Evolutionary conservation across 495 filamentous ascomycete genomes (phyloP), one percentile per base, ranked within the genome.

Genomic region (Neurospora sp.): DNA sequence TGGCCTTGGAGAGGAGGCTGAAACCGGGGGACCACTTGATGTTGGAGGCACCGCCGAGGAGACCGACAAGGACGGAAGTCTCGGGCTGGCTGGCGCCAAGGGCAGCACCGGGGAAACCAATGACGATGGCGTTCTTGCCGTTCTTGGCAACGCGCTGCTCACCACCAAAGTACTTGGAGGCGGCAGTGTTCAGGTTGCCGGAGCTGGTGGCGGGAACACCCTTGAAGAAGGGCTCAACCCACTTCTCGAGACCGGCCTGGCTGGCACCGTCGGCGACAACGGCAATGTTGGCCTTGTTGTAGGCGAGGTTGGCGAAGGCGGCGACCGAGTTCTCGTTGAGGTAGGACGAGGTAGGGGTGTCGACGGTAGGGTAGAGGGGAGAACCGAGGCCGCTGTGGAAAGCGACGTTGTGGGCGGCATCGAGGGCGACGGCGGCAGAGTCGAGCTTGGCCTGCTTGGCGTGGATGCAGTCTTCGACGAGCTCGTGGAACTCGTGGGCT

Each of bases 1-100:
- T 87, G 54, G 91, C 92, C 85, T 96, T 93, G 73, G 91, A 88
- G 60, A 99, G 89, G 62, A 97, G 86, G 14, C 92, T 95, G 86
- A 97, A 98, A 72, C 96, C 96, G 72, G 93, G 87, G 37, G 92
- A 92, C 96, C 96, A 98, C 86, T 98, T 98, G 87, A 98, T 95
- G 82, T 84, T 90, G 74, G 93, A 91, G 82, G 94, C 84, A 54
- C 96, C 96, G 78, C 96, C 96, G 39, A 99, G 91, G 8, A 99
- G 90, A 70, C 93, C 91, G 74, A 93, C 90, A 35, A 99, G 90
- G 74, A 99, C 94, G 73, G 90, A 89, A 77, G 92, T 89, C 86
- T 97, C 96, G 73, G 95, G 92, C 87, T 97, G 94, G 88, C 91
- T 95, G 74, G 87, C 87, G 70, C 86, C 85, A 74, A 91, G 90